phyloP scores from a whole-genome alignment of 345 rosid species.

The Bruguiera parviflora region DNA sequence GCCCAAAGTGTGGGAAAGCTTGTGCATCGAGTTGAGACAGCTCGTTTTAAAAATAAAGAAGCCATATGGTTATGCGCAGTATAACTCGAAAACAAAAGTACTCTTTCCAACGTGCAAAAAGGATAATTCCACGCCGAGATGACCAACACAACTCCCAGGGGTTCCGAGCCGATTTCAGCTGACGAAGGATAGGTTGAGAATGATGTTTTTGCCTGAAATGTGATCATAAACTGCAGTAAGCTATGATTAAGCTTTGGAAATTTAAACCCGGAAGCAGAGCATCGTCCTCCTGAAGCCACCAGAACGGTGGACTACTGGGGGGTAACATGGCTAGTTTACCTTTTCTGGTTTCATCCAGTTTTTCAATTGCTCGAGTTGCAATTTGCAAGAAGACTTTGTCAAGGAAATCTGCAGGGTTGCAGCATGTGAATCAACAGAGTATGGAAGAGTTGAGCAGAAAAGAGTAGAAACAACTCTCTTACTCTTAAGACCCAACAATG shows the following conservation, averaged over 20 bases:
- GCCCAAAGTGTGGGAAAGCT: no score
- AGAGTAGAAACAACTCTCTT: no score
- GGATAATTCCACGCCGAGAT: conserved; percentile 98
- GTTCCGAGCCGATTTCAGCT: conserved; percentile 82
- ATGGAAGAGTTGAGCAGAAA: background rate
- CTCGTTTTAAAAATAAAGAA: background rate
- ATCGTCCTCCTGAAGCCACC: background rate
- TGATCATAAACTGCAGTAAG: background rate
- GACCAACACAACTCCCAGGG: conserved; percentile 80
- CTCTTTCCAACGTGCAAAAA: conserved; percentile 45
- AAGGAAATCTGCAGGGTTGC: conserved; percentile 47
- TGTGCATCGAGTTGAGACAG: no score
- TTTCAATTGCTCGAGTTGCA: conserved; percentile 59
- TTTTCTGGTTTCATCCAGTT: conserved; percentile 77
- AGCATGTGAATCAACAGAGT: background rate
- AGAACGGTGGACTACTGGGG: background rate
- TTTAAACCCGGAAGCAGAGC: background rate
- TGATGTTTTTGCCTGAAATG: conserved; percentile 71
- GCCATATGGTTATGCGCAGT: background rate
- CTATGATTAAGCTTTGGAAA: background rate
- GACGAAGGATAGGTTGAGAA: conserved; percentile 79
- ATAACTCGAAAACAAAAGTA: no score
- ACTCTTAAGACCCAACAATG: background rate
- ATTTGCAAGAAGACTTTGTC: conserved; percentile 49
- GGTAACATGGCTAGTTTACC: conserved; percentile 33